A percentile compares a stretch with the other conserved stretches of the same genome.
These are phyloP conservation scores for Mycena rosella DNA, from an alignment of 768 basidiomycete genomes.

Conservation along the genomic window DNA sequence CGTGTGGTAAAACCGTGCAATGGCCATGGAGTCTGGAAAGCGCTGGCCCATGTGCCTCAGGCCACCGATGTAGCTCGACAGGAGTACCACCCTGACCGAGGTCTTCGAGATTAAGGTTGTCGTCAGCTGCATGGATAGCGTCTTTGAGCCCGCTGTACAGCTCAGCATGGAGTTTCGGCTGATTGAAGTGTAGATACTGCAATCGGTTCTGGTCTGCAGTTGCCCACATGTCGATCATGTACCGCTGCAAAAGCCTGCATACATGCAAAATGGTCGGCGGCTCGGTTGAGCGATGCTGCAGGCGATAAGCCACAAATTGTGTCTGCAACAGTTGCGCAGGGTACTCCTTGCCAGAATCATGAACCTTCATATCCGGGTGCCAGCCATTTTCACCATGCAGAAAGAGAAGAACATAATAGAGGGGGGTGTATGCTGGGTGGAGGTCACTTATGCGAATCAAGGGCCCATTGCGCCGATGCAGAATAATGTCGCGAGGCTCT, in stretches of 20 bases:
- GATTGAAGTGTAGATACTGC: constrained; percentile 45
- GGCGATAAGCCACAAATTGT: constrained; percentile 46
- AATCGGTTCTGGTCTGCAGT: constrained; percentile 48
- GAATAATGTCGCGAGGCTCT: constrained; percentile 24
- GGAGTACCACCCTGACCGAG: constrained; percentile 46
- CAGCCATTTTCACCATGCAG: constrained; percentile 49
- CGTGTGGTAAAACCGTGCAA: constrained; percentile 51
- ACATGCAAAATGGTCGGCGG: constrained; percentile 47
- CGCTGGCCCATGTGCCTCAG: constrained; percentile 50
- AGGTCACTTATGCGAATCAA: constrained; percentile 44
- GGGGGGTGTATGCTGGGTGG: constrained; percentile 41
- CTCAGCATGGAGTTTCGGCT: constrained; percentile 45
- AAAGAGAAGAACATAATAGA: constrained; percentile 55
- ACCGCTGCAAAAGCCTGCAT: constrained; percentile 53
- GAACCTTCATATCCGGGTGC: constrained; percentile 35
- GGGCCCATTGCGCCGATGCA: constrained; percentile 32
- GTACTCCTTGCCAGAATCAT: background rate
- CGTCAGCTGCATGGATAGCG: constrained; percentile 29
- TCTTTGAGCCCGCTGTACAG: constrained; percentile 49
- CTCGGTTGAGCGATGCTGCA: constrained; percentile 44
- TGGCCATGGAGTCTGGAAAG: constrained; percentile 57
- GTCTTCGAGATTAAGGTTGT: constrained; percentile 38
- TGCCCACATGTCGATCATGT: constrained; percentile 55
- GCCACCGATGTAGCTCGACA: constrained; percentile 30
- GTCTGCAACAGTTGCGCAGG: constrained; percentile 45